phyloP scores from a whole-genome alignment of 306 rosid species.

The Medicago truncatula region DNA sequence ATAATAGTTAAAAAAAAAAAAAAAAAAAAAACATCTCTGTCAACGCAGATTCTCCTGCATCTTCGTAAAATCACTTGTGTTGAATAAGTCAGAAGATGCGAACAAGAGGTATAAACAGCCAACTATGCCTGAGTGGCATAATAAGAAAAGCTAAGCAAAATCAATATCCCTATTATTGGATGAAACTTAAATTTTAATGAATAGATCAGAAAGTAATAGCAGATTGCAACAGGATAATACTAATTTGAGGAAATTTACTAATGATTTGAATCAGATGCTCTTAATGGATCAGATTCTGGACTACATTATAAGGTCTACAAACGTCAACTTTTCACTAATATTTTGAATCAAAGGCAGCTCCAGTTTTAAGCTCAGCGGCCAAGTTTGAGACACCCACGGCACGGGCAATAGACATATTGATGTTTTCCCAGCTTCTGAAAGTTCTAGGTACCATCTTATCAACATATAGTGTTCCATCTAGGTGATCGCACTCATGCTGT shows the following conservation, averaged over 20 bases:
- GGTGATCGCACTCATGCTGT: conserved; percentile 93
- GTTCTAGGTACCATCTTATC: conserved; percentile 91
- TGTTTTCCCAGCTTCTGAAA: conserved; percentile 72
- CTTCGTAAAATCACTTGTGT: not conserved
- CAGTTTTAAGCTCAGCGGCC: conserved; percentile 46
- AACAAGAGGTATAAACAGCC: not conserved
- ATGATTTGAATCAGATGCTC: too few species aligned
- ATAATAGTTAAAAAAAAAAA: too few species aligned
- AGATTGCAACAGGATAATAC: not conserved
- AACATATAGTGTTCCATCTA: conserved; percentile 83
- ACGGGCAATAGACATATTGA: conserved; percentile 72
- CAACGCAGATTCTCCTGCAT: not conserved
- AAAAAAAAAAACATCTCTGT: not conserved
- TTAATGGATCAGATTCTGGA: not conserved
- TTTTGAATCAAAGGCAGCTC: not conserved
- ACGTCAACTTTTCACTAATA: conserved; percentile 15
- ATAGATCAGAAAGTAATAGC: not conserved
- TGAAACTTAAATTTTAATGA: not conserved
- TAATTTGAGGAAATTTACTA: not conserved
- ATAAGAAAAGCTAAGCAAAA: not conserved
- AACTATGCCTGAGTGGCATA: not conserved
- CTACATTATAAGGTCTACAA: not conserved
- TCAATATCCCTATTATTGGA: not conserved
- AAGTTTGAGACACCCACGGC: conserved; percentile 82
- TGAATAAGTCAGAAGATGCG: not conserved